phyloP scores from a whole-genome alignment of 768 basidiomycete genomes.

The Leccinum uliginosum region DNA sequence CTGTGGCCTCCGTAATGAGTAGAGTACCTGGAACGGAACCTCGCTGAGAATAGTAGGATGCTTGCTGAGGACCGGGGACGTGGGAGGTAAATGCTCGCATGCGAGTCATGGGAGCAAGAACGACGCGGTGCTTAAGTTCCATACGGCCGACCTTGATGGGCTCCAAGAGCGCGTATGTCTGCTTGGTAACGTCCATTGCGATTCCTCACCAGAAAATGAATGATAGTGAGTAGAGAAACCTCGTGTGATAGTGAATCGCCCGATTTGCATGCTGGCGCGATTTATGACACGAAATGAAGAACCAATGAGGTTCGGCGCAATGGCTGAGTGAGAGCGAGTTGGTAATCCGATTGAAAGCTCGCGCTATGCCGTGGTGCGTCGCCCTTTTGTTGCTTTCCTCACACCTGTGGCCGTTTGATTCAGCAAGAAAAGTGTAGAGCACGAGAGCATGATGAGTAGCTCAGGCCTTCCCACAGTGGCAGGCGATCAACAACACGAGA shows the following conservation, averaged over 20 bases:
- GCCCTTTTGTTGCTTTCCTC: neutral
- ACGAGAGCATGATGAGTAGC: neutral
- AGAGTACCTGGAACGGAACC: constrained; percentile 46
- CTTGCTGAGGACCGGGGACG: constrained; percentile 35
- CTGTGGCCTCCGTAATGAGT: constrained; percentile 54
- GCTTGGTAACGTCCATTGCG: constrained; percentile 1
- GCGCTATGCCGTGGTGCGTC: neutral
- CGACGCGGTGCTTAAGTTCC: constrained; percentile 45
- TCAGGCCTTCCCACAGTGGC: too few species aligned
- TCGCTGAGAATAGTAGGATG: constrained; percentile 49
- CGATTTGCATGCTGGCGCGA: neutral
- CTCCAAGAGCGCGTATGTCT: constrained; percentile 36
- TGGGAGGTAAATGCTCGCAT: constrained; percentile 33
- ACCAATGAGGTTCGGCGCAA: neutral
- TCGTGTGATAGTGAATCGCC: neutral
- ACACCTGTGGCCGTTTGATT: neutral
- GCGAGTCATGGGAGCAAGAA: constrained; percentile 52
- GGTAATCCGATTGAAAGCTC: neutral
- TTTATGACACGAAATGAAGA: neutral
- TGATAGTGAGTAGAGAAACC: neutral
- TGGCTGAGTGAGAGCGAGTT: neutral
- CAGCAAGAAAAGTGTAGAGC: neutral
- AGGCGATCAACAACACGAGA: neutral
- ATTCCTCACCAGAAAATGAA: neutral
- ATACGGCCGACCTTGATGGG: constrained; percentile 42